Conservation (phyloP, 495 filamentous ascomycete species). For the Tuber umbilicatum region DNA sequence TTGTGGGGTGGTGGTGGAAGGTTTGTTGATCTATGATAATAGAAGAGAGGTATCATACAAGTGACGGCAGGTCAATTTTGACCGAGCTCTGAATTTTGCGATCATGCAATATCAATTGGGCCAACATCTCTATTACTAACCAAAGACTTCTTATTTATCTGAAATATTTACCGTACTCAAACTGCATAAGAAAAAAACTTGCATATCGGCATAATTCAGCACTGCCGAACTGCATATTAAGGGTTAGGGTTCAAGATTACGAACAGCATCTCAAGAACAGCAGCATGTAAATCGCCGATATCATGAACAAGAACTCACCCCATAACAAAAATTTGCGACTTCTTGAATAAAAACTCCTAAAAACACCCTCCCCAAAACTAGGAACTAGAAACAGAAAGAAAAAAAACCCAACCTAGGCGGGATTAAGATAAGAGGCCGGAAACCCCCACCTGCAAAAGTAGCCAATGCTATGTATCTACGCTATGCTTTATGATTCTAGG, state of each 20-base stretch:
- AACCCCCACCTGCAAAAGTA: background rate
- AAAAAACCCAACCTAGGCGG: background rate
- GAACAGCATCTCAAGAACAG: background rate
- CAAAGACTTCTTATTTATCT: background rate
- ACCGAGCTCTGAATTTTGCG: background rate
- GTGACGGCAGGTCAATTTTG: conserved; percentile 7
- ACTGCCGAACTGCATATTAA: background rate
- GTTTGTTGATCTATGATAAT: background rate
- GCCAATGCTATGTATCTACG: background rate
- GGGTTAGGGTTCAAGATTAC: background rate
- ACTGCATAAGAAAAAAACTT: background rate
- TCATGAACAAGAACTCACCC: background rate
- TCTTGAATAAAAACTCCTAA: background rate
- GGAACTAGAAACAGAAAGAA: background rate
- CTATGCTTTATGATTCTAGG: conserved; percentile 4
- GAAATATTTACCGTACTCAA: background rate
- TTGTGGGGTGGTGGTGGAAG: conserved; percentile 1
- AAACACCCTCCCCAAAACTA: background rate
- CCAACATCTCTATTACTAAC: background rate
- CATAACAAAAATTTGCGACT: background rate
- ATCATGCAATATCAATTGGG: background rate
- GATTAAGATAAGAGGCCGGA: background rate
- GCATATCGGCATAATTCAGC: background rate
- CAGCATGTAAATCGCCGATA: background rate
- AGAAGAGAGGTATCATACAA: background rate